These are phyloP conservation scores for Metarhizium sp. DNA, from an alignment of 2,329 filamentous ascomycete genomes.

Conservation along the genomic window DNA sequence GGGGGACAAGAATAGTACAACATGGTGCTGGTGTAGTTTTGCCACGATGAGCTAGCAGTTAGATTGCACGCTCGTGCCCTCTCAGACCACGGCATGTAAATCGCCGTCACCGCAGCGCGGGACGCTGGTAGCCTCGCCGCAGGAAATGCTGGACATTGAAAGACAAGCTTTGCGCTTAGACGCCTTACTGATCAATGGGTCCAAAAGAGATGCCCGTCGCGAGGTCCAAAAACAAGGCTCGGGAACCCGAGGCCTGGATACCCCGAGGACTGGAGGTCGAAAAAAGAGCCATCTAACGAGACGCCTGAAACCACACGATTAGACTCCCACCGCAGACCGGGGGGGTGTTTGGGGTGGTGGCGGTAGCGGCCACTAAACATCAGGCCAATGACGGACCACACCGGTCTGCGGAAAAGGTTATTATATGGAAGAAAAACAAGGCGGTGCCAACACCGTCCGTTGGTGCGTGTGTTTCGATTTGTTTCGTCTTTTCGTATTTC, in stretches of 20 bases:
- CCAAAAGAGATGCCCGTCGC: too few species aligned
- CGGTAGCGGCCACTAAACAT: background rate
- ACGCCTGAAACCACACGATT: too few species aligned
- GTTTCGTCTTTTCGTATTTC: background rate
- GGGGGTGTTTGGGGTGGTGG: background rate
- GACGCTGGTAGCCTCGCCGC: too few species aligned
- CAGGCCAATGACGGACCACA: background rate
- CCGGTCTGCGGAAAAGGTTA: background rate
- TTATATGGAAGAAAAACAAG: background rate
- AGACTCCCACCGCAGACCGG: too few species aligned
- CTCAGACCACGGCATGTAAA: background rate
- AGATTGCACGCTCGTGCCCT: background rate
- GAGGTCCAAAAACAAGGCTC: too few species aligned
- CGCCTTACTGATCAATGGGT: too few species aligned
- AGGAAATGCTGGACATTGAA: too few species aligned
- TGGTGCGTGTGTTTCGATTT: background rate
- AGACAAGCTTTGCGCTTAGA: too few species aligned
- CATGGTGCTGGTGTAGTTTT: background rate
- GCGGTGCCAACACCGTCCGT: background rate
- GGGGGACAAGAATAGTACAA: background rate
- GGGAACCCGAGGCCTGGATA: too few species aligned
- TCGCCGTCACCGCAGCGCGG: too few species aligned
- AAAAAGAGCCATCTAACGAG: too few species aligned
- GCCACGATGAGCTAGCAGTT: background rate
- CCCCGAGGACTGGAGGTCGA: too few species aligned